Evolutionary conservation across 306 rosid species (phyloP).

Genomic region (Prunus mongolica): DNA sequence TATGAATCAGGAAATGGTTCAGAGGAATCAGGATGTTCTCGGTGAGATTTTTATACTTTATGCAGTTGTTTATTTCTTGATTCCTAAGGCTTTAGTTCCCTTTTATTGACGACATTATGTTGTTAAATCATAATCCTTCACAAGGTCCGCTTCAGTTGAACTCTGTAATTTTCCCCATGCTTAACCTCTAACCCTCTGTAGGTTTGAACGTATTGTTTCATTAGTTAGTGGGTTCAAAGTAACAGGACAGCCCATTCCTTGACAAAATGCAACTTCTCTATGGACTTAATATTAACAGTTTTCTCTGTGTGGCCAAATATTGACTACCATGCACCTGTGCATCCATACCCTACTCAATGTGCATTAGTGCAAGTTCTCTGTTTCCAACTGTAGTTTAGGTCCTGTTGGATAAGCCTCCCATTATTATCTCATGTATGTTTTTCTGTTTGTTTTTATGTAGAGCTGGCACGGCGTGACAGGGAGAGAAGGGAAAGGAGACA

Average conservation of each 20-base stretch:
- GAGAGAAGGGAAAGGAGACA: conserved; percentile 60
- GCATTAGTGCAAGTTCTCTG: neutral
- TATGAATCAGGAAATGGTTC: conserved; percentile 96
- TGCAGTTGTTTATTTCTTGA: neutral
- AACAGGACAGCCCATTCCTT: neutral
- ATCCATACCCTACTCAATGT: neutral
- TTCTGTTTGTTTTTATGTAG: conserved; percentile 33
- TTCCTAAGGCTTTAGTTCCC: neutral
- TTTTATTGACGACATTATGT: too few relatives aligned
- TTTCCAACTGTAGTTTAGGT: neutral
- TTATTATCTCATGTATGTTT: conserved; percentile 8
- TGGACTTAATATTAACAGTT: neutral
- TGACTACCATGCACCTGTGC: neutral
- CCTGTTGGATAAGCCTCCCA: neutral
- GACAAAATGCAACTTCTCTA: neutral
- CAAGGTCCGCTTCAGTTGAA: neutral
- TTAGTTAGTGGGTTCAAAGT: neutral
- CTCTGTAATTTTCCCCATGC: neutral
- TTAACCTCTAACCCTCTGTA: neutral
- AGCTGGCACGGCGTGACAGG: conserved; percentile 75
- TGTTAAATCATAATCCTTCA: too few relatives aligned
- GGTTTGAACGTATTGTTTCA: neutral
- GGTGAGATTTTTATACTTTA: conserved; percentile 47
- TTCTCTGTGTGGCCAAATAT: neutral
- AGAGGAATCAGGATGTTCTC: conserved; percentile 91